Evolutionary conservation across 441 rosid genomes (phyloP), one percentile per base, ranked within the genome.

Genomic region (Brassica balearica): DNA sequence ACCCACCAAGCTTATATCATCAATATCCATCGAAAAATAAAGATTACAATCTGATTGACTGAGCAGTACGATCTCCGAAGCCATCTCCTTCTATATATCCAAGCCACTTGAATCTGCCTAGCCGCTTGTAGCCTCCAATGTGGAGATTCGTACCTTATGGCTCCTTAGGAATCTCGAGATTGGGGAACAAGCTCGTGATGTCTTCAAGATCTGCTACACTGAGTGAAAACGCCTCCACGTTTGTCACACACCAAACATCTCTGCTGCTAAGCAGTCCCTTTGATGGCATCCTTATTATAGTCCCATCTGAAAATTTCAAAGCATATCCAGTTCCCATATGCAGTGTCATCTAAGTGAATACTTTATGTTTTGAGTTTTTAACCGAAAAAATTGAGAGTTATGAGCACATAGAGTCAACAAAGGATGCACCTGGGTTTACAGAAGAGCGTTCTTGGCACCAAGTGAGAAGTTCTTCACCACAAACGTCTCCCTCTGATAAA

Each of bases 391-490:
- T 48, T 48, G 55, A 48, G 55, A 46, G 55, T 48, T 48, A 48
- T n/a, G 12, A 62, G 27, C 41, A 69, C 1, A 38, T 1, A 58
- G 58, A 68, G 69, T 27, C 20, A 10, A 36, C 20, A 27, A 38
- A 46, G 48, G 55, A 43, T 14, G 69, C 81, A 91, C 97, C 96
- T 74, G 82, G 86, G 83, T 77, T 84, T 25, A 87, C 81, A 2
- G 91, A 84, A 84, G 88, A 86, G 84, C 88, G 89, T 74, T 90
- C 96, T 23, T 23, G 27, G 82, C 90, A 90, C 97, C 94, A 92
- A 6, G 92, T 82, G 71, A 95, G 88, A 29, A 95, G 98, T 78
- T 95, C 98, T 82, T 95, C 97, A 11, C 97, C 94, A 46, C 90
- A 90, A 56, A 87, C 91, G 77, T 87, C 93, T 14, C 97, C 97